These are phyloP conservation scores for Effrenium voratum DNA, from an alignment of 73 alveolate species.

Conservation along the genomic window DNA sequence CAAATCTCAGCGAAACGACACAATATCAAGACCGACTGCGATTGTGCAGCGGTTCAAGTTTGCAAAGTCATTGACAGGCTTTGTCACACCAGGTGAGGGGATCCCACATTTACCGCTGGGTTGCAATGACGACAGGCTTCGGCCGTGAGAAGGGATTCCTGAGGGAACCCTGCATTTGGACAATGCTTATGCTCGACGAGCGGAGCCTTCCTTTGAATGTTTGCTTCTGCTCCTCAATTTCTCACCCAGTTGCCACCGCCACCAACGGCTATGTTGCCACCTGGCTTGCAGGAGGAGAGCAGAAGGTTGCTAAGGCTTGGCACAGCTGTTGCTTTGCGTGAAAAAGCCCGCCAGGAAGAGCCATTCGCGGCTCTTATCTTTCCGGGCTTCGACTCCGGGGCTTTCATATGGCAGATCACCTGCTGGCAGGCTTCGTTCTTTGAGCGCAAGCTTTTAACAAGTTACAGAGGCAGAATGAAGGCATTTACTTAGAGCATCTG, in stretches of 20 bases:
- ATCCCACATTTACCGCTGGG: too few relatives aligned
- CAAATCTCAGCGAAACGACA: too few relatives aligned
- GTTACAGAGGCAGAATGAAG: too few relatives aligned
- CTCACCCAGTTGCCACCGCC: conserved; percentile 56
- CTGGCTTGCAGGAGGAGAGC: conserved; percentile 56
- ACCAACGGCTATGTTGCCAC: conserved; percentile 68
- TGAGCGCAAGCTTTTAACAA: background rate
- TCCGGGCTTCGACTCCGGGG: conserved; percentile 80
- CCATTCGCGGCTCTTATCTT: conserved; percentile 88
- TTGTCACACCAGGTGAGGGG: too few relatives aligned
- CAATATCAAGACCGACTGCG: too few relatives aligned
- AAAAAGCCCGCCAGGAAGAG: conserved; percentile 31
- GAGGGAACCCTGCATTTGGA: background rate
- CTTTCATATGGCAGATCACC: conserved; percentile 89
- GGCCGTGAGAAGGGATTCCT: background rate
- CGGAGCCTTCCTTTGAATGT: background rate
- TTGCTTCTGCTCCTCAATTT: background rate
- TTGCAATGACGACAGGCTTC: too few relatives aligned
- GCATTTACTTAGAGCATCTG: too few relatives aligned
- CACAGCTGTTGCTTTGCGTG: background rate
- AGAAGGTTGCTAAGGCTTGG: background rate
- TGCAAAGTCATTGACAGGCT: too few relatives aligned
- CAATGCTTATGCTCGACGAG: background rate
- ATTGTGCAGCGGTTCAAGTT: too few relatives aligned
- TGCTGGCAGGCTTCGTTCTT: conserved; percentile 49